A percentile compares a stretch with the other conserved stretches of the same genome.
Conservation (phyloP, 2,329 filamentous ascomycete species). For the Blumeria hordei region DNA sequence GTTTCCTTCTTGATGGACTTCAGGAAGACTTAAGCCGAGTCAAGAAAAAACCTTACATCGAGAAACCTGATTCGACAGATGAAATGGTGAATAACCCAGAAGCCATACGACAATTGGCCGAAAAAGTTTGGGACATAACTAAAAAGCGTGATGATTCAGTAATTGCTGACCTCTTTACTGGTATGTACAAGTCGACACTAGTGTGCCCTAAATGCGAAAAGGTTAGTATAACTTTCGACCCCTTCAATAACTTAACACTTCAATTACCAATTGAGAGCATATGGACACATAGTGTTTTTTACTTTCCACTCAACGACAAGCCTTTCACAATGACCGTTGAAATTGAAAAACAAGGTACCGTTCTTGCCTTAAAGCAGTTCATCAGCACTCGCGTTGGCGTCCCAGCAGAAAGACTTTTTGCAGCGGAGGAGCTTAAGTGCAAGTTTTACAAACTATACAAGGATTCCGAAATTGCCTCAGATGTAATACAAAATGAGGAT, state of each 20-base stretch:
- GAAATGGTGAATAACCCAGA: slow-evolving; percentile 70
- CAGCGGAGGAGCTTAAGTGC: slow-evolving; percentile 57
- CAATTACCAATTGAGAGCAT: slow-evolving; percentile 71
- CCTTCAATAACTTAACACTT: slow-evolving; percentile 82
- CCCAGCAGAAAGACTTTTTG: slow-evolving; percentile 41
- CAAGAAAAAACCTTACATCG: slow-evolving; percentile 86
- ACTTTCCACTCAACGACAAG: slow-evolving; percentile 47
- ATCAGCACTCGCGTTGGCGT: slow-evolving; percentile 44
- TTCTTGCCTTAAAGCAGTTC: slow-evolving; percentile 44
- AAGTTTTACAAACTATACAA: slow-evolving; percentile 76
- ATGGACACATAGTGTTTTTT: slow-evolving; percentile 53
- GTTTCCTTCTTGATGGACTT: slow-evolving; percentile 78
- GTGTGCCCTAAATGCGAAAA: slow-evolving; percentile 80
- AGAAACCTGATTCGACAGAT: slow-evolving; percentile 93
- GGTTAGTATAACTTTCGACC: slow-evolving; percentile 96
- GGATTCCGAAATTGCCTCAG: slow-evolving; percentile 41
- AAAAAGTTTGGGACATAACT: slow-evolving; percentile 78
- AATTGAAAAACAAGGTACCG: slow-evolving; percentile 48
- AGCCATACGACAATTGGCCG: slow-evolving; percentile 63
- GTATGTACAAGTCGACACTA: slow-evolving; percentile 94
- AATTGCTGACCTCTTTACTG: slow-evolving; percentile 84
- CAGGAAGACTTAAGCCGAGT: slow-evolving; percentile 91
- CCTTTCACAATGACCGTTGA: slow-evolving; percentile 58
- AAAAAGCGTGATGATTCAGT: slow-evolving; percentile 84
- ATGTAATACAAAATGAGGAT: slow-evolving; percentile 40